Base-by-base conservation (phyloP, 2,329 filamentous ascomycete genomes). In the Fusarium sp. region DNA sequence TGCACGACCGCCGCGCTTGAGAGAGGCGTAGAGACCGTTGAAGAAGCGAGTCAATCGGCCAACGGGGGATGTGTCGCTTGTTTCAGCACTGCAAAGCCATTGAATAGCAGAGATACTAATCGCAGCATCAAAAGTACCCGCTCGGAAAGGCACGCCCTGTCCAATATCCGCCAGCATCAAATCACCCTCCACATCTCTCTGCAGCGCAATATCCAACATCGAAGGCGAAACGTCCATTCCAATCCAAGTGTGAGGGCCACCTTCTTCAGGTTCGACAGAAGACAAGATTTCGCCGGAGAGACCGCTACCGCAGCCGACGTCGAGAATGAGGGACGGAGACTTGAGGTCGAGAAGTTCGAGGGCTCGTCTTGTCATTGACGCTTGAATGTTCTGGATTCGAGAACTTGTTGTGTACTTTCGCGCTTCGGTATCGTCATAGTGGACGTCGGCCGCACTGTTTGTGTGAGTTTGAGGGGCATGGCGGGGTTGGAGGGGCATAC, bases 331-430 rank as follows among this genome's bases (percentile, higher is more conserved):
- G 8, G 93, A 97, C 6, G 96, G 93, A 1, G 85, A 83, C 45
- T 86, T 82, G 46, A 99, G 90, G 77, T 93, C 87, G 75, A 99
- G 93, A 18, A 99, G 92, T 78, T 96, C 91, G 69, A 99, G 92
- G 34, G 96, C 96, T 59, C 96, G 92, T 74, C 93, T 87, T 28
- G 96, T 97, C 96, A 99, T 99, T 68, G 90, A 88, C 1, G 94
- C 92, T 81, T 99, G 96, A 75, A 99, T 97, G 74, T 93, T 94
- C 77, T 96, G 93, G 78, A 99, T 98, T 69, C 96, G 93, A 7
- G 94, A 97, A 69, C 90, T 95, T 7, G 95, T 98, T 11, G 96
- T 98, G 85, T 99, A 99, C 86, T 98, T 98, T 79, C 93, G 92
- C 32, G 96, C 95, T 85, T 98, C 95, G 80, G 87, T 86, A 83